A percentile compares a stretch with the other conserved stretches of the same genome.
Conservation (phyloP, 805 yeast genomes). For the Cyberlindnera samutprakarnensis region DNA sequence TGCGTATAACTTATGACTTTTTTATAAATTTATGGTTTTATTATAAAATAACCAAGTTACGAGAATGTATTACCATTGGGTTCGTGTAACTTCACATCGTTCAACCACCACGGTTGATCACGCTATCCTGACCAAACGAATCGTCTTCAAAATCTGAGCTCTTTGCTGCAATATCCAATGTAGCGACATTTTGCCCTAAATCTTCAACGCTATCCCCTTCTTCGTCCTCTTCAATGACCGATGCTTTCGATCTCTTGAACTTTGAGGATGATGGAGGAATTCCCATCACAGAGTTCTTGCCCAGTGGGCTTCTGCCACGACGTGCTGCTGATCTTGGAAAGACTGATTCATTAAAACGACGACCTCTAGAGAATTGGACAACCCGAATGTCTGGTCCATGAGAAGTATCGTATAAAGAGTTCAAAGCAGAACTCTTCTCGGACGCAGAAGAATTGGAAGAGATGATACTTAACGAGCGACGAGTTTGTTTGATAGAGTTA, state of each 20-base stretch:
- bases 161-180: constrained; percentile 15
- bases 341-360: constrained; percentile 16
- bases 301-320: constrained; percentile 23
- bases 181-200: constrained; percentile 16
- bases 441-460: constrained; percentile 32
- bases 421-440: constrained; percentile 31
- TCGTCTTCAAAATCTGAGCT: constrained; percentile 20
- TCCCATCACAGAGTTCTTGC: constrained; percentile 10
- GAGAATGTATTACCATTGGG: too few species aligned
- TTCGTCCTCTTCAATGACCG: constrained; percentile 21
- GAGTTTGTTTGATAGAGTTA: constrained; percentile 19
- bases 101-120: too few species aligned
- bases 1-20: neutral
- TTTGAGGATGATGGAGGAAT: constrained; percentile 13
- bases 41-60: too few species aligned
- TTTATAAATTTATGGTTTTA: neutral
- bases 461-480: constrained; percentile 28
- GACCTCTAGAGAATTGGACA: constrained; percentile 12
- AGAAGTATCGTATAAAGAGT: constrained; percentile 32
- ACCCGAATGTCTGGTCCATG: constrained; percentile 23
- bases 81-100: too few species aligned
- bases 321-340: constrained; percentile 19
- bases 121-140: neutral
- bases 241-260: constrained; percentile 10
- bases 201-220: constrained; percentile 13